These are phyloP conservation scores for Phialemonium atrogriseum DNA, from an alignment of 2,329 filamentous ascomycete genomes.

Conservation along the genomic window DNA sequence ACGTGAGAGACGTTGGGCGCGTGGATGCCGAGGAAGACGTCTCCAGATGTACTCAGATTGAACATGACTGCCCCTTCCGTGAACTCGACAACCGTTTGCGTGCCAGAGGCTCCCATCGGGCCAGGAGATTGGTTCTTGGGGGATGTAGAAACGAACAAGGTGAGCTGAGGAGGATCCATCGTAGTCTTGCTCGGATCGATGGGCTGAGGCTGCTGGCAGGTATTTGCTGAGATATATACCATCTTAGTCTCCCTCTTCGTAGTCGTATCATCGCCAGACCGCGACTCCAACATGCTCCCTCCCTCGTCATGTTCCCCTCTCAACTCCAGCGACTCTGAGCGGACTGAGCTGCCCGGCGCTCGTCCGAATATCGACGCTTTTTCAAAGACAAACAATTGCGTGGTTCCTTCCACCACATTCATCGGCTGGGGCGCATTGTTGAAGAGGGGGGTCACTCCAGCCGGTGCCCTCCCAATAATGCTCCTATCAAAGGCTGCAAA, in stretches of 20 bases:
- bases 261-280: neutral
- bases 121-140: constrained; percentile 57
- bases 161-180: constrained; percentile 59
- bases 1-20: constrained; percentile 57
- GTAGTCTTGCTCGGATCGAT: constrained; percentile 36
- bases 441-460: constrained; percentile 36
- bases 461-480: constrained; percentile 53
- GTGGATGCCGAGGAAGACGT: constrained; percentile 69
- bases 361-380: constrained; percentile 42
- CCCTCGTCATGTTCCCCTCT: constrained; percentile 14
- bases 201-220: constrained; percentile 66
- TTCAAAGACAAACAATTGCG: constrained; percentile 56
- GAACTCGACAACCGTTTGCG: constrained; percentile 43
- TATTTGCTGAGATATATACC: constrained; percentile 79
- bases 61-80: constrained; percentile 62
- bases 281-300: constrained; percentile 1
- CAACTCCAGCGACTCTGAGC: constrained; percentile 9
- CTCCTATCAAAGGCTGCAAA: constrained; percentile 54
- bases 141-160: constrained; percentile 66
- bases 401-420: constrained; percentile 55
- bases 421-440: constrained; percentile 57
- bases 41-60: constrained; percentile 50
- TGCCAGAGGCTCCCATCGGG: constrained; percentile 37
- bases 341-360: constrained; percentile 12
- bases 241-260: constrained; percentile 26